Conservation (phyloP, 768 basidiomycete species). For the Fistulinella prunicolor region DNA sequence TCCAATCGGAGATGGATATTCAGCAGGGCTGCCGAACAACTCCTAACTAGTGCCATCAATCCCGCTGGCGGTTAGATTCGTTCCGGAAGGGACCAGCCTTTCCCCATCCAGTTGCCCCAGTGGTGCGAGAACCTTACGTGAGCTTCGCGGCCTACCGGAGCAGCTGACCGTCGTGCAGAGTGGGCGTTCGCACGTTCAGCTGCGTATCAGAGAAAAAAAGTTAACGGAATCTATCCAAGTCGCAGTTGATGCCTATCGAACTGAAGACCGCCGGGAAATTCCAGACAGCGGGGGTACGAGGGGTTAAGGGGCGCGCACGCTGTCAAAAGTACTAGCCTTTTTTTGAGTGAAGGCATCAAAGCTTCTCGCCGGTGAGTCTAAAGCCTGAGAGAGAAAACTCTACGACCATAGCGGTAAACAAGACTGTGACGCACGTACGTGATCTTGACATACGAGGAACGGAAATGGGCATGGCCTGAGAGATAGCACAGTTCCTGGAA, state of each 20-base stretch:
- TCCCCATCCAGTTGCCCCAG: constrained; percentile 4
- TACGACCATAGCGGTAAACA: constrained; percentile 10
- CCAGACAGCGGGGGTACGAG: constrained; percentile 15
- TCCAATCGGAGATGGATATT: constrained; percentile 2
- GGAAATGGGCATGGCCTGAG: constrained; percentile 22
- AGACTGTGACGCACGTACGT: constrained; percentile 23
- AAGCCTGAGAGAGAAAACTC: constrained; percentile 26
- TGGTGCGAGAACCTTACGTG: constrained; percentile 14
- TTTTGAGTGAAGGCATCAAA: constrained; percentile 8
- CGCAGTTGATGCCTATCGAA: constrained; percentile 4
- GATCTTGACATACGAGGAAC: constrained; percentile 19
- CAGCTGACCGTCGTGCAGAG: not conserved
- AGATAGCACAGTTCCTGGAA: constrained; percentile 16
- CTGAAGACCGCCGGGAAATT: constrained; percentile 10
- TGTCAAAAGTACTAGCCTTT: constrained; percentile 17
- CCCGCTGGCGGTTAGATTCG: not conserved
- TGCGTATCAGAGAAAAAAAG: constrained; percentile 4
- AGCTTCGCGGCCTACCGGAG: constrained; percentile 1
- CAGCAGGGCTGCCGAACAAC: not conserved
- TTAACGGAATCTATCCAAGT: constrained; percentile 4
- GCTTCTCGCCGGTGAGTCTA: constrained; percentile 15
- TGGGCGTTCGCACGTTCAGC: constrained; percentile 12
- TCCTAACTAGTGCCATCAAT: not conserved
- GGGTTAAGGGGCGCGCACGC: constrained; percentile 15
- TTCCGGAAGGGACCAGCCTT: not conserved